These are phyloP conservation scores for Neonectria coccinea DNA, from an alignment of 2,329 filamentous ascomycete species.

Conservation along the genomic window DNA sequence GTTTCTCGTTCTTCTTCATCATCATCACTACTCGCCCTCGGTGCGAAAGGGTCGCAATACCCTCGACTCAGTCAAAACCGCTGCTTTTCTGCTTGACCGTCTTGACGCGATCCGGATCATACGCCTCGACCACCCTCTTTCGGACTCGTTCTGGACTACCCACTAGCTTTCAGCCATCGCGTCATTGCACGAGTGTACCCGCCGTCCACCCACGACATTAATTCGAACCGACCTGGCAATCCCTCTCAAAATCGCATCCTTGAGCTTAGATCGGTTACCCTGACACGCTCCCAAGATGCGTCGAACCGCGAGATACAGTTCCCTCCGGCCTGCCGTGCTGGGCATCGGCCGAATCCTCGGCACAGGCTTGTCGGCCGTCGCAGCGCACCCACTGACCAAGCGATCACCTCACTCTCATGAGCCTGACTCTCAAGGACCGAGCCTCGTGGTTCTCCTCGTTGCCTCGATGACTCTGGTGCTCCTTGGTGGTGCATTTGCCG, in stretches of 20 bases:
- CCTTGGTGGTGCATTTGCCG: constrained; percentile 91
- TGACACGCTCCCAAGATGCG: constrained; percentile 41
- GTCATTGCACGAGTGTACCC: neutral
- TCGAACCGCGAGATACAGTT: constrained; percentile 51
- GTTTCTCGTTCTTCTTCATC: constrained; percentile 29
- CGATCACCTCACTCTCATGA: constrained; percentile 58
- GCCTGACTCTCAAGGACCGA: constrained; percentile 66
- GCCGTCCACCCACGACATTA: neutral
- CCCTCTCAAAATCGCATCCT: constrained; percentile 16
- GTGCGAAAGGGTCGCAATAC: constrained; percentile 36
- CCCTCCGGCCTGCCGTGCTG: constrained; percentile 62
- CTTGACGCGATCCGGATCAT: neutral
- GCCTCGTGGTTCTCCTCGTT: constrained; percentile 83
- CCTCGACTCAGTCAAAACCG: constrained; percentile 8
- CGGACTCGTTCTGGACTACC: neutral
- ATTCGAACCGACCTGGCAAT: constrained; percentile 1
- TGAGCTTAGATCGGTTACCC: constrained; percentile 8
- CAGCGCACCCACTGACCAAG: constrained; percentile 58
- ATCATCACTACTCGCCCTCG: constrained; percentile 32
- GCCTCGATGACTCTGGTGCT: constrained; percentile 85
- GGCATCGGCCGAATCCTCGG: constrained; percentile 65
- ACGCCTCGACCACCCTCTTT: neutral
- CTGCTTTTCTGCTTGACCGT: neutral
- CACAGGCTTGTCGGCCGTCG: constrained; percentile 60
- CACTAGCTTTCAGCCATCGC: neutral